Base-by-base conservation (phyloP, 2,329 filamentous ascomycete species). In the Cytospora paraplurivora region DNA sequence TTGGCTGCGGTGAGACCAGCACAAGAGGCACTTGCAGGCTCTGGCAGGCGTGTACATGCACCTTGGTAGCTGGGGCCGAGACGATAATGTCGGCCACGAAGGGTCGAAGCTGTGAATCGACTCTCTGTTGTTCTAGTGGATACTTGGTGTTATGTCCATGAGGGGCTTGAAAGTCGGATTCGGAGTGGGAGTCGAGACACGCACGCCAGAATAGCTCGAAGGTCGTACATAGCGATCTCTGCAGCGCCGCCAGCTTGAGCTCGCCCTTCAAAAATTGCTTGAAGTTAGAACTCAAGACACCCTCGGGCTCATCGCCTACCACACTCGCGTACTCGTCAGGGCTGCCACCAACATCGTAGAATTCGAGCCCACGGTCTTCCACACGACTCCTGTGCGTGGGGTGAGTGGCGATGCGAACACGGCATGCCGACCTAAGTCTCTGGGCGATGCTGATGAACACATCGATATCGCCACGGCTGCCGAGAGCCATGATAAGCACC, bases 1-100 rank as follows among this genome's bases (percentile, higher is more conserved):
- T 54, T 32, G 52, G 52, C 34, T 54, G 52, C 7, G 52, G 52
- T 21, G 52, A 38, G 19, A 54, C 52, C 34, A 54, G 19, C 11
- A 54, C 52, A 38, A 54, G 52, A 54, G 52, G 52, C 7, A 54
- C 37, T 38, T 54, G 33, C 52, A 54, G 34, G 52, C 52, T 54
- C 52, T 54, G 33, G 13, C 52, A 54, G 37, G 52, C 52, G 33
- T 54, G 33, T 21, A 54, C 34, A 7, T 54, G 52, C 34, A 54
- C 52, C 8, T 54, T 54, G 21, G 33, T 54, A 54, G 52, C 33
- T 15, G 52, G 33, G 34, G 33, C 52, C 7, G 52, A 37, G 52
- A 54, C 52, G n/a, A 54, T 37, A 8, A 54, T 54, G 34, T 54
- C 52, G 8, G 52, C 52, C 33, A 54, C 33, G 21, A 54, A 54